Conservation (phyloP, 371 early-diverging fungal species). For the Rhizopus sp. region DNA sequence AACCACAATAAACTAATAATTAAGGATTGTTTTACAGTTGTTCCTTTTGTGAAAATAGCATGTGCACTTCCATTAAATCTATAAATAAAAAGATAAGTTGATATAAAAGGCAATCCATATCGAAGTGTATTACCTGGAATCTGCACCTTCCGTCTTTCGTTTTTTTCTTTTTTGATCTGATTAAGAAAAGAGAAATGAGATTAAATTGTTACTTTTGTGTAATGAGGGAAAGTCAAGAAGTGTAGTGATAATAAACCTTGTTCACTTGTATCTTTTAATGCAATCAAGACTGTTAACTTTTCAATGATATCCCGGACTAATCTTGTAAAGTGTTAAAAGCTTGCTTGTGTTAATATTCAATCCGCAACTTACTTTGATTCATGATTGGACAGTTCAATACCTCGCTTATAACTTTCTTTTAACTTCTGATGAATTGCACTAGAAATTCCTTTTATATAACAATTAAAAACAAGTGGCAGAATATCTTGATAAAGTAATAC, state of each 20-base stretch:
- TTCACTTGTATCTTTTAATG: conserved; percentile 50
- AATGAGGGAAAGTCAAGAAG: neutral
- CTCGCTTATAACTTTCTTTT: conserved; percentile 41
- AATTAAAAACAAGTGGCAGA: neutral
- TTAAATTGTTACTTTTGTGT: conserved; percentile 12
- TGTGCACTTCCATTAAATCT: conserved; percentile 11
- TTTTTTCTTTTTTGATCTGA: conserved; percentile 59
- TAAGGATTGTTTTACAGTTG: conserved; percentile 27
- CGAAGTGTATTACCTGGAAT: conserved; percentile 20
- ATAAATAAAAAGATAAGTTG: neutral
- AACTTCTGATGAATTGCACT: conserved; percentile 29
- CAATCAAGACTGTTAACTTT: conserved; percentile 53
- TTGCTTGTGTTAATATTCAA: neutral
- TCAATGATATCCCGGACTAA: conserved; percentile 58
- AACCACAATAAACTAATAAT: conserved; percentile 1
- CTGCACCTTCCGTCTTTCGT: conserved; percentile 62
- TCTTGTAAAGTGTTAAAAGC: conserved; percentile 19
- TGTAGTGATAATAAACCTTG: conserved; percentile 15
- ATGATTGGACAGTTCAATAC: conserved; percentile 39
- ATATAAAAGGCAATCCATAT: neutral
- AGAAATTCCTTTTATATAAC: conserved; percentile 23
- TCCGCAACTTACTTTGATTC: conserved; percentile 33
- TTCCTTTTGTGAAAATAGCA: conserved; percentile 41
- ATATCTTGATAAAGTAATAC: conserved; percentile 17
- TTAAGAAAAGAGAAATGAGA: conserved; percentile 14